These are phyloP conservation scores for Mytilinidion resinicola DNA, from an alignment of 495 filamentous ascomycete species.

Conservation along the genomic window DNA sequence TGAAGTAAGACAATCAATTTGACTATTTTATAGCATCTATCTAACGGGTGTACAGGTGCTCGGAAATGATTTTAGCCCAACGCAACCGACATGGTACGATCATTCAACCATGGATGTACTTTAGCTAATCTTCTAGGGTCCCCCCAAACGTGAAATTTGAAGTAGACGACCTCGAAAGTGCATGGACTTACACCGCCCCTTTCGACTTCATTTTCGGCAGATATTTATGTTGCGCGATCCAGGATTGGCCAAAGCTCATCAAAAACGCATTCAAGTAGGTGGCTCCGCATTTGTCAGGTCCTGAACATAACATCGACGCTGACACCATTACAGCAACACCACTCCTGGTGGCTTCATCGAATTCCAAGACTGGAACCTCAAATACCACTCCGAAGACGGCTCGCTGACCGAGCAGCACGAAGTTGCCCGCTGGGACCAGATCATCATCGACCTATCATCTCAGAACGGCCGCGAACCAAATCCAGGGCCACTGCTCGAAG, in stretches of 20 bases:
- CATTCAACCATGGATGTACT: too few relatives aligned
- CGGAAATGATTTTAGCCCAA: slow-evolving; percentile 23
- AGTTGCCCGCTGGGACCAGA: slow-evolving; percentile 1
- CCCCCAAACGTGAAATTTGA: slow-evolving; percentile 25
- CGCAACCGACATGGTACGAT: slow-evolving; percentile 19
- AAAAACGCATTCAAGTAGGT: slow-evolving; percentile 6
- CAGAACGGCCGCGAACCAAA: slow-evolving; percentile 13
- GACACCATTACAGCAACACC: slow-evolving; percentile 1
- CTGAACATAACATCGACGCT: neutral
- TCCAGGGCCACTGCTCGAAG: slow-evolving; percentile 15
- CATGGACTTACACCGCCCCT: slow-evolving; percentile 14
- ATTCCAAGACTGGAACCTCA: slow-evolving; percentile 21
- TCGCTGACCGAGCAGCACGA: slow-evolving; percentile 10
- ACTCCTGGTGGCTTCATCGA: slow-evolving; percentile 22
- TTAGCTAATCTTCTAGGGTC: slow-evolving; percentile 3
- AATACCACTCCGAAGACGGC: slow-evolving; percentile 26
- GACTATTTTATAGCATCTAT: neutral
- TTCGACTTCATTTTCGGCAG: slow-evolving; percentile 22
- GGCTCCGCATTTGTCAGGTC: neutral
- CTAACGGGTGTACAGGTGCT: slow-evolving; percentile 5
- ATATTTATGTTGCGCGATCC: slow-evolving; percentile 3
- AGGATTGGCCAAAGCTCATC: slow-evolving; percentile 17
- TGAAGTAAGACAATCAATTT: neutral
- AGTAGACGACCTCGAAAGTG: slow-evolving; percentile 23
- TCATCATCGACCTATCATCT: slow-evolving; percentile 1